Evolutionary conservation across 2,329 filamentous ascomycete genomes (phyloP).

Genomic region (Simplicillium sp.): DNA sequence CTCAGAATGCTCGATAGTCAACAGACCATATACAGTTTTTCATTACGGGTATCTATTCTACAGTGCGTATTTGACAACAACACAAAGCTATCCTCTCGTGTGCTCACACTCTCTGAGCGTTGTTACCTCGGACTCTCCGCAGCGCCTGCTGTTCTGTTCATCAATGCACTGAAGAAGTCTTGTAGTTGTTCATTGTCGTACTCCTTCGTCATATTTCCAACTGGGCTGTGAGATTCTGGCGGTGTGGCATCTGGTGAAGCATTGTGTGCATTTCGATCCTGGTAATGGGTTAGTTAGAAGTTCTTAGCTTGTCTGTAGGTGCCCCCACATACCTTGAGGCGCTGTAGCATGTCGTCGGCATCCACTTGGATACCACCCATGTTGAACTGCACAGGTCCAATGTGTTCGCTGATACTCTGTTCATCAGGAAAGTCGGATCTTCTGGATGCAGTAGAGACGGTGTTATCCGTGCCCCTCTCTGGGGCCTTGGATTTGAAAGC

Average conservation of each 20-base stretch:
- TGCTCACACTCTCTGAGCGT: slow-evolving; percentile 2
- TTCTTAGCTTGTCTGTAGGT: not conserved
- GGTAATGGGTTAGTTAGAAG: slow-evolving; percentile 2
- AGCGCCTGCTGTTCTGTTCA: slow-evolving; percentile 38
- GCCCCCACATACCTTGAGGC: slow-evolving; percentile 57
- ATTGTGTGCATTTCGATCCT: slow-evolving; percentile 49
- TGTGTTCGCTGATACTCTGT: slow-evolving; percentile 62
- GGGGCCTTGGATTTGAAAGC: slow-evolving; percentile 44
- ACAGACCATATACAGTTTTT: not conserved
- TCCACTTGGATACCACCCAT: slow-evolving; percentile 93
- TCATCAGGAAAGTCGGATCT: slow-evolving; percentile 26
- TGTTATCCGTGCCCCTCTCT: slow-evolving; percentile 26
- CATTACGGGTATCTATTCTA: slow-evolving; percentile 33
- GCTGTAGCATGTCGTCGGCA: slow-evolving; percentile 84
- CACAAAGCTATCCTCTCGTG: not conserved
- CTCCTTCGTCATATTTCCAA: slow-evolving; percentile 32
- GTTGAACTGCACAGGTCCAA: slow-evolving; percentile 93
- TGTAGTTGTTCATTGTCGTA: slow-evolving; percentile 46
- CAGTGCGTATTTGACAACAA: slow-evolving; percentile 12
- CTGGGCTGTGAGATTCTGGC: slow-evolving; percentile 24
- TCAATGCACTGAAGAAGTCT: slow-evolving; percentile 50
- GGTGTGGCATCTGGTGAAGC: slow-evolving; percentile 33
- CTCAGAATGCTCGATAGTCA: not conserved
- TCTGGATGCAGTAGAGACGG: slow-evolving; percentile 12
- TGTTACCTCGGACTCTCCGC: slow-evolving; percentile 11